Conservation (phyloP, 2,329 filamentous ascomycete species). For the Monosporascus sp. region DNA sequence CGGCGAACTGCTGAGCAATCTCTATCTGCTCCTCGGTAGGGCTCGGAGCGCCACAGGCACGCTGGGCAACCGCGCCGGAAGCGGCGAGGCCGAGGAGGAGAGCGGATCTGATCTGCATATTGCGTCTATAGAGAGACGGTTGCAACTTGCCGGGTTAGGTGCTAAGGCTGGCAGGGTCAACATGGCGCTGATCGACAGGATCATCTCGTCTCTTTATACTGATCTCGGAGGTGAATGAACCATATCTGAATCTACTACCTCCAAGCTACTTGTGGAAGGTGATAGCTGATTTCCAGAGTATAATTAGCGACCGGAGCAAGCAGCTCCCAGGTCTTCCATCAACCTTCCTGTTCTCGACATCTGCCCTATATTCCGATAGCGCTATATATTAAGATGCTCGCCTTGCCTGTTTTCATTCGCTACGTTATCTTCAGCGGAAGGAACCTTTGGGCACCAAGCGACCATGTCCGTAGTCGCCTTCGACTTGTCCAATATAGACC, state of each 20-base stretch:
- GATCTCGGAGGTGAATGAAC: neutral
- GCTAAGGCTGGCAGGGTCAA: neutral
- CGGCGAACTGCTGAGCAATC: slow-evolving; percentile 17
- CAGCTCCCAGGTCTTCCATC: neutral
- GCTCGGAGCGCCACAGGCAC: slow-evolving; percentile 21
- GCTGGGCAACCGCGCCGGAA: slow-evolving; percentile 1
- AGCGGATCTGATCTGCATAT: slow-evolving; percentile 7
- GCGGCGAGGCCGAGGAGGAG: slow-evolving; percentile 7
- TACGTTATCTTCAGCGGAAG: neutral
- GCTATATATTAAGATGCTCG: neutral
- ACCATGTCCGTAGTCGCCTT: too few relatives aligned
- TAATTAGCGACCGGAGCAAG: neutral
- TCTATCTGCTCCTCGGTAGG: slow-evolving; percentile 23
- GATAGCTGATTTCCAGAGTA: neutral
- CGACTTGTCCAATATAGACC: too few relatives aligned
- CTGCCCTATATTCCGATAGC: neutral
- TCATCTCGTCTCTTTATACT: neutral
- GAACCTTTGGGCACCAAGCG: neutral
- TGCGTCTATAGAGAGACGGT: neutral
- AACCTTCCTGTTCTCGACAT: neutral
- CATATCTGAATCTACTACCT: neutral
- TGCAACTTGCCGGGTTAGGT: neutral
- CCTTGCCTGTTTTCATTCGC: neutral
- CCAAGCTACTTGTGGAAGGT: neutral
- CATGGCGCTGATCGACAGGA: neutral